Evolutionary conservation across 2,329 filamentous ascomycete genomes (phyloP).

Genomic region (Ophioceras dolichostomum): DNA sequence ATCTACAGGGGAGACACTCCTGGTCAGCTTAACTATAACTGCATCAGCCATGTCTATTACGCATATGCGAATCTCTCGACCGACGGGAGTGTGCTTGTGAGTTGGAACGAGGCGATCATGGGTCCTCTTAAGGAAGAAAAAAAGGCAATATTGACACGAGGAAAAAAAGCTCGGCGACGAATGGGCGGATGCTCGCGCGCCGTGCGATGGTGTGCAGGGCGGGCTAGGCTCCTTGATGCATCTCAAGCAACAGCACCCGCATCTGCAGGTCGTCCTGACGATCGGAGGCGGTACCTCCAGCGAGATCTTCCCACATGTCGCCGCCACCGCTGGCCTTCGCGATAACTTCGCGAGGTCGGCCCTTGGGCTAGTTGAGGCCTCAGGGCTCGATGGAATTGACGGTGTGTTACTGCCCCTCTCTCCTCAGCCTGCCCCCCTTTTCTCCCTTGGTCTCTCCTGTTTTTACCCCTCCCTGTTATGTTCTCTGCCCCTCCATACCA

Average conservation of each 20-base stretch:
- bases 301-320: constrained; percentile 55
- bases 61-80: constrained; percentile 64
- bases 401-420: constrained; percentile 36
- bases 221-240: constrained; percentile 63
- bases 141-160: not conserved
- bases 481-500: too few relatives aligned
- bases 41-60: constrained; percentile 73
- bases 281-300: constrained; percentile 58
- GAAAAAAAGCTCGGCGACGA: constrained; percentile 58
- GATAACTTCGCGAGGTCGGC: constrained; percentile 62
- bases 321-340: constrained; percentile 43
- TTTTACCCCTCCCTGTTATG: too few relatives aligned
- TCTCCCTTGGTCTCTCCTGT: too few relatives aligned
- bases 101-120: constrained; percentile 15
- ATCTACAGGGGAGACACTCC: constrained; percentile 65
- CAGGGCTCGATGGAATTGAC: constrained; percentile 64
- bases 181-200: constrained; percentile 61
- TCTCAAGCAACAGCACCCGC: constrained; percentile 57
- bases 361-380: constrained; percentile 54
- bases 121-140: not conserved
- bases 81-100: constrained; percentile 65
- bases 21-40: constrained; percentile 59
- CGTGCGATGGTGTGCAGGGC: constrained; percentile 58
- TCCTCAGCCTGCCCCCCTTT: too few relatives aligned
- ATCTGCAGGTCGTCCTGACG: constrained; percentile 65